Conservation (phyloP, 805 yeast species). For the Hanseniaspora nectarophila region DNA sequence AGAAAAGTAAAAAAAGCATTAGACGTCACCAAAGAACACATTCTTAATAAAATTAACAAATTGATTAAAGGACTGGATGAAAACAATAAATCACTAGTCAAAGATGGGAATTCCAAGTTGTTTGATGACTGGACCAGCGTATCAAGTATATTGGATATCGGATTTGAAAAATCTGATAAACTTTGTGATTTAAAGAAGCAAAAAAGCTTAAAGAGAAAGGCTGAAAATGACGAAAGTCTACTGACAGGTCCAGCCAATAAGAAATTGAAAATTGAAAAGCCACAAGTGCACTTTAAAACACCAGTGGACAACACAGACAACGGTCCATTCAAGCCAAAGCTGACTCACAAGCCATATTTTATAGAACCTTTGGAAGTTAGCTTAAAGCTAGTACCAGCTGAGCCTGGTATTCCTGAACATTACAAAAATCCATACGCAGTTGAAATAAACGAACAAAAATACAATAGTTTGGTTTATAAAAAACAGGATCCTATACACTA, state of each 20-base stretch:
- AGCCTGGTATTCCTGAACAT: constrained; percentile 41
- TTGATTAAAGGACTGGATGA: constrained; percentile 33
- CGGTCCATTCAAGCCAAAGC: constrained; percentile 65
- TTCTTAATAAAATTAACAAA: constrained; percentile 38
- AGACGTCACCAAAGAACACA: constrained; percentile 31
- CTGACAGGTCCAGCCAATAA: constrained; percentile 15
- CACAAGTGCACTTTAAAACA: constrained; percentile 50
- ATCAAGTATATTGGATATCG: constrained; percentile 49
- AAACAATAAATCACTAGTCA: constrained; percentile 21
- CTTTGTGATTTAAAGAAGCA: constrained; percentile 40
- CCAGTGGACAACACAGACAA: constrained; percentile 57
- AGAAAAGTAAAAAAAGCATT: constrained; percentile 32
- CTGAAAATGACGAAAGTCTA: constrained; percentile 4
- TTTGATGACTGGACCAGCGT: constrained; percentile 49
- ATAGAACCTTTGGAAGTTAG: constrained; percentile 45
- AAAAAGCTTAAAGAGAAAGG: constrained; percentile 19
- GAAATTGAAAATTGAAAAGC: constrained; percentile 36
- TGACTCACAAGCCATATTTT: constrained; percentile 63
- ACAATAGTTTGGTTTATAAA: constrained; percentile 47
- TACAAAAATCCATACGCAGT: constrained; percentile 68
- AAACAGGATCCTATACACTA: constrained; percentile 39
- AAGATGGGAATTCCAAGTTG: constrained; percentile 34
- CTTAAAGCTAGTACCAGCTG: constrained; percentile 29
- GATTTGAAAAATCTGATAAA: constrained; percentile 68
- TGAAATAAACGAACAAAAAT: constrained; percentile 61